Base-by-base conservation (phyloP, 1,284 basidiomycete genomes). In the Ceratobasidium sp. region DNA sequence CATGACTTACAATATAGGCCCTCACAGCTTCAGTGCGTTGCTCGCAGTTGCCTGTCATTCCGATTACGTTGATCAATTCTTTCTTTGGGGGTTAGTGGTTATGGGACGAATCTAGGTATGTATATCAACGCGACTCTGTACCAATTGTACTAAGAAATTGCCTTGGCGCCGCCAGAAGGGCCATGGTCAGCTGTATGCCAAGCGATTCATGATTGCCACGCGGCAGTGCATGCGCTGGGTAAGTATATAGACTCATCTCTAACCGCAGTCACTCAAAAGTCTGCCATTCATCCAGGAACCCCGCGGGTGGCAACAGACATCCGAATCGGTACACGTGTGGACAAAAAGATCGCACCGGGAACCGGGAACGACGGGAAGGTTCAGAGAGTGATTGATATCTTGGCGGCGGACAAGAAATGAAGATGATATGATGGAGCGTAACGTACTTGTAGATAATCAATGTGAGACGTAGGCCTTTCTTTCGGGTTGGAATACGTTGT, bases 261-360 rank as follows among this genome's bases (percentile, higher is more conserved):
- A 4, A 33, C 33, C 4, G 4, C 1, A 33, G 33, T 33, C 33
- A 33, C 33, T 33, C 33, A 33, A 33, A 4, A 33, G 33, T 33
- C 33, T 33, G 4, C 33, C 33, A 33, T 33, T 33, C 33, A 46
- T 4, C 42, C 20, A 83, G 94, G 94, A 46, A 90, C 90, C 0
- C 90, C 90, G 26, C 90, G 94, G 63, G 88, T 94, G 56, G 92
- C 94, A 33, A 96, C 96, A 7, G 96, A 98, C 85, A 94, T 98
- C 79, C 93, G 96, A 42, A 97, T 98, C 78, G 96, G 96, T 60
- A 98, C 96, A 0, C 90, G 96, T 60, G 89, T 89, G 23, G 96
- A 97, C 85, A 89, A 91, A 75, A 86, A 89, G 42, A 89, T 93
- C 51, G 84, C 84, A 1, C 87, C 88, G 1, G 95, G 94, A 7